Evolutionary conservation across 2,329 filamentous ascomycete species (phyloP).

Genomic region (Tolypocladium endophyticum): DNA sequence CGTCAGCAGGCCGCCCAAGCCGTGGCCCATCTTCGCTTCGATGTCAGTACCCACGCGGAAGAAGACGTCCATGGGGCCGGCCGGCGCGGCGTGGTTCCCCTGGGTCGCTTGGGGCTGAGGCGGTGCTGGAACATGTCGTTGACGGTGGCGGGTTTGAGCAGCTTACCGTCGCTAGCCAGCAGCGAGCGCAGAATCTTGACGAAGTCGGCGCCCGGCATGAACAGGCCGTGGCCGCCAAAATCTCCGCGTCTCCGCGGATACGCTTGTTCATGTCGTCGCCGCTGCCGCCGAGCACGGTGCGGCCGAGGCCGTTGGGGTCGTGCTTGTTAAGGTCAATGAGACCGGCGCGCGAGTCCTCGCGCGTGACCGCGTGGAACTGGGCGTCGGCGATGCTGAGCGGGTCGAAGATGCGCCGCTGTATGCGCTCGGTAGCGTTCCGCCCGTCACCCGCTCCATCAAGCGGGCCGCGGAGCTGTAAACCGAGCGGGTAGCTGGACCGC

Average conservation of each 20-base stretch:
- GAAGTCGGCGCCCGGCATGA: conserved; percentile 29
- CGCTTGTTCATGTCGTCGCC: conserved; percentile 18
- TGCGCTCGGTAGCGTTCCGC: conserved; percentile 23
- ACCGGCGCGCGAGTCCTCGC: conserved; percentile 25
- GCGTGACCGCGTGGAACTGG: conserved; percentile 21
- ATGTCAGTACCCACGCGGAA: conserved; percentile 23
- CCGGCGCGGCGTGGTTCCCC: conserved; percentile 16
- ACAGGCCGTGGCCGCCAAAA: conserved; percentile 32
- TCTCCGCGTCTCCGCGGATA: conserved; percentile 12
- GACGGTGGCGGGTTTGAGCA: conserved; percentile 30
- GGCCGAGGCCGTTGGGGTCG: conserved; percentile 16
- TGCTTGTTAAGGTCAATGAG: conserved; percentile 26
- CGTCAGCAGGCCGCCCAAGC: conserved; percentile 29
- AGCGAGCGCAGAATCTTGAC: conserved; percentile 30
- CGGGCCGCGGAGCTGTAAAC: no score
- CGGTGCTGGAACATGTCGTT: conserved; percentile 36
- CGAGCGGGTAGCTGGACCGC: no score
- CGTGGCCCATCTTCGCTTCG: conserved; percentile 23
- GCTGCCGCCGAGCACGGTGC: conserved; percentile 11
- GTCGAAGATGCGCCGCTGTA: conserved; percentile 23
- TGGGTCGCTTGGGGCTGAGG: conserved; percentile 20
- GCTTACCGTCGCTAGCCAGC: conserved; percentile 34
- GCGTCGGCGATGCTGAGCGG: conserved; percentile 25
- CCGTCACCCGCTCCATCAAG: conserved; percentile 28
- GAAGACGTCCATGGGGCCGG: conserved; percentile 19